These are phyloP conservation scores for Notholithocarpus densiflorus DNA, from an alignment of 306 rosid species.

Conservation along the genomic window DNA sequence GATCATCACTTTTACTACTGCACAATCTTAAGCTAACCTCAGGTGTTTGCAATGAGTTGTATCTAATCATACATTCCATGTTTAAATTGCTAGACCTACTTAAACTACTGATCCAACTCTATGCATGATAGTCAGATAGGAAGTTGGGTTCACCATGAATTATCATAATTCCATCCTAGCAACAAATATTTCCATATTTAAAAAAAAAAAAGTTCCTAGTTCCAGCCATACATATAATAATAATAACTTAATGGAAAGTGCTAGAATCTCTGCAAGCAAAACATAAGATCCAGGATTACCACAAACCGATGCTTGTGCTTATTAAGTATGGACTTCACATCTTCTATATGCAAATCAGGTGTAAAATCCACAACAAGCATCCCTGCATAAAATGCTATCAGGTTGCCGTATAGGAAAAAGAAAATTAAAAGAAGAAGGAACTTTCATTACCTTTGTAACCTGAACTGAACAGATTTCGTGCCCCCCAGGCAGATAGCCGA, in stretches of 20 bases:
- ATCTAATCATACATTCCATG: neutral
- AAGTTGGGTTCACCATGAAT: neutral
- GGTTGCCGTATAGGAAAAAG: constrained; percentile 21
- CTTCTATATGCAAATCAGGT: constrained; percentile 72
- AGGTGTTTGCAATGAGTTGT: neutral
- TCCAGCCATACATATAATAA: neutral
- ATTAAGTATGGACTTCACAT: constrained; percentile 58
- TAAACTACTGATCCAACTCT: neutral
- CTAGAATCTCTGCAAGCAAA: constrained; percentile 14
- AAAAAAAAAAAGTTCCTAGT: constrained; percentile 3
- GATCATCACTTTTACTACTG: neutral
- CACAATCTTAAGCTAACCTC: neutral
- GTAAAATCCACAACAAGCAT: constrained; percentile 64
- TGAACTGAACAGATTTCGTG: constrained; percentile 68
- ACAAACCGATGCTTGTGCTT: constrained; percentile 65
- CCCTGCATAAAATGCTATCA: constrained; percentile 51
- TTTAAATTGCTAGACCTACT: constrained; percentile 14
- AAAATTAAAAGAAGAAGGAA: neutral
- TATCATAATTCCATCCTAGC: neutral
- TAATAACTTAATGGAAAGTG: neutral
- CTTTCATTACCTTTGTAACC: constrained; percentile 57
- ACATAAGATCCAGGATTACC: constrained; percentile 39
- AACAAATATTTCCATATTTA: constrained; percentile 1
- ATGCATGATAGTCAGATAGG: neutral
- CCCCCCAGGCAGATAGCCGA: constrained; percentile 95